phyloP scores from a whole-genome alignment of 2,329 filamentous ascomycete species.

The Aureobasidium melanogenum region DNA sequence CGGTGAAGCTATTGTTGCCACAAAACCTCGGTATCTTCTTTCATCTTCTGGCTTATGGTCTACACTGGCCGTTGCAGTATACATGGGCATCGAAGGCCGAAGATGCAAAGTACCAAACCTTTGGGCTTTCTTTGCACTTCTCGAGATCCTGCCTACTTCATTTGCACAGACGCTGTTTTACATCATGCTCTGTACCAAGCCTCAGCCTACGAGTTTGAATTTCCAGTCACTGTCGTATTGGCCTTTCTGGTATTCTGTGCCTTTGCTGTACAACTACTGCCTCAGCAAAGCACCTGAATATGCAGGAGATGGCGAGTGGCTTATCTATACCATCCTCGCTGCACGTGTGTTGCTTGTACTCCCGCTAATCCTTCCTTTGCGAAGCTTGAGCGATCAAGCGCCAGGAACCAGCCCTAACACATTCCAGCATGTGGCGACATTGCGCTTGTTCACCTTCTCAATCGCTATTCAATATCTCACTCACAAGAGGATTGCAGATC shows the following conservation, averaged over 20 bases:
- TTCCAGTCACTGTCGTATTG: not conserved
- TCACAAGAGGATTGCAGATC: not conserved
- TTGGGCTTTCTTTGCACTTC: constrained; percentile 26
- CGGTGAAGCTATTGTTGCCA: constrained; percentile 22
- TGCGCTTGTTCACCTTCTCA: constrained; percentile 4
- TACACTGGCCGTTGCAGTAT: constrained; percentile 21
- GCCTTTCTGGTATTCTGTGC: constrained; percentile 7
- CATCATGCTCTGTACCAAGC: constrained; percentile 19
- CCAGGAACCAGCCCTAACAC: not conserved
- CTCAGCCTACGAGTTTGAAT: not conserved
- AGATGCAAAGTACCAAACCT: constrained; percentile 20
- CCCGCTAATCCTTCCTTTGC: constrained; percentile 16
- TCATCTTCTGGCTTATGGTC: constrained; percentile 19
- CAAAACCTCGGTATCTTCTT: constrained; percentile 19
- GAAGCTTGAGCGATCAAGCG: not conserved
- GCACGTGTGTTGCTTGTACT: constrained; percentile 19
- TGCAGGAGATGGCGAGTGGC: not conserved
- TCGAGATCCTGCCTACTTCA: constrained; percentile 27
- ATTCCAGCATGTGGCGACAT: constrained; percentile 10
- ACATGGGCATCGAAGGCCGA: constrained; percentile 23
- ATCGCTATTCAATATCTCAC: not conserved
- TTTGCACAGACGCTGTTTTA: constrained; percentile 28
- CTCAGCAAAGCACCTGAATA: constrained; percentile 13
- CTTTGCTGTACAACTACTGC: constrained; percentile 14
- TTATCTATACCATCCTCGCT: constrained; percentile 19